Conservation (phyloP, 1,284 basidiomycete genomes). For the Fistulinella staudtii region DNA sequence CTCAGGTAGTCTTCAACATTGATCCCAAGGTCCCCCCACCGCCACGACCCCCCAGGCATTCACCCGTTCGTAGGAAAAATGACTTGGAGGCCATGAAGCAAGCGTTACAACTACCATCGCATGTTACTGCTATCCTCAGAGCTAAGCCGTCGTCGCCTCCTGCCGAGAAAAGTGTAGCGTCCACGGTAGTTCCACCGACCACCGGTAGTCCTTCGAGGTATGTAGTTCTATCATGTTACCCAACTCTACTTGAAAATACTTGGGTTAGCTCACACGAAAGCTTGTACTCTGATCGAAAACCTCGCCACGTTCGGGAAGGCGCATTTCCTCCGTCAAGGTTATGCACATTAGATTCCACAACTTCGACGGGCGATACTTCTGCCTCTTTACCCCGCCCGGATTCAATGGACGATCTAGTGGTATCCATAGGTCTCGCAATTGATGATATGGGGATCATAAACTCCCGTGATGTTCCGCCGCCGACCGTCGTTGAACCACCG, state of each 20-base stretch:
- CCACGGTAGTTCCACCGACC: not conserved
- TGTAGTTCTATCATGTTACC: slow-evolving; percentile 3
- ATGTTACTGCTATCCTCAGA: slow-evolving; percentile 45
- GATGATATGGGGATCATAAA: slow-evolving; percentile 37
- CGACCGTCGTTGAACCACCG: slow-evolving; percentile 39
- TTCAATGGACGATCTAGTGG: slow-evolving; percentile 35
- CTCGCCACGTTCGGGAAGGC: slow-evolving; percentile 60
- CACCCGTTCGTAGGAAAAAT: slow-evolving; percentile 43
- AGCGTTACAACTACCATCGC: slow-evolving; percentile 52
- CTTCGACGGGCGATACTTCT: slow-evolving; percentile 14
- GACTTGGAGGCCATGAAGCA: slow-evolving; percentile 55
- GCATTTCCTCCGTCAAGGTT: slow-evolving; percentile 56
- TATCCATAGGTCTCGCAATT: slow-evolving; percentile 34
- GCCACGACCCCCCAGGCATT: slow-evolving; percentile 62
- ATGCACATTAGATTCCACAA: slow-evolving; percentile 32
- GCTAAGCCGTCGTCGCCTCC: slow-evolving; percentile 15
- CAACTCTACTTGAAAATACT: not conserved
- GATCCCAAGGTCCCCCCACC: slow-evolving; percentile 46
- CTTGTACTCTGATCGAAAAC: slow-evolving; percentile 17
- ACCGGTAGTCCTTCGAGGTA: slow-evolving; percentile 22
- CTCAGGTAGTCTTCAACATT: slow-evolving; percentile 50
- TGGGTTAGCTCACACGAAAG: slow-evolving; percentile 19
- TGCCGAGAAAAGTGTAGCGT: slow-evolving; percentile 6
- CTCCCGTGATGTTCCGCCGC: slow-evolving; percentile 33
- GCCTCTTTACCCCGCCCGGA: slow-evolving; percentile 21